A percentile compares a stretch with the other conserved stretches of the same genome.
These are phyloP conservation scores for Phytophthora fragariae DNA, from an alignment of 352 stramenopile genomes.

Conservation along the genomic window DNA sequence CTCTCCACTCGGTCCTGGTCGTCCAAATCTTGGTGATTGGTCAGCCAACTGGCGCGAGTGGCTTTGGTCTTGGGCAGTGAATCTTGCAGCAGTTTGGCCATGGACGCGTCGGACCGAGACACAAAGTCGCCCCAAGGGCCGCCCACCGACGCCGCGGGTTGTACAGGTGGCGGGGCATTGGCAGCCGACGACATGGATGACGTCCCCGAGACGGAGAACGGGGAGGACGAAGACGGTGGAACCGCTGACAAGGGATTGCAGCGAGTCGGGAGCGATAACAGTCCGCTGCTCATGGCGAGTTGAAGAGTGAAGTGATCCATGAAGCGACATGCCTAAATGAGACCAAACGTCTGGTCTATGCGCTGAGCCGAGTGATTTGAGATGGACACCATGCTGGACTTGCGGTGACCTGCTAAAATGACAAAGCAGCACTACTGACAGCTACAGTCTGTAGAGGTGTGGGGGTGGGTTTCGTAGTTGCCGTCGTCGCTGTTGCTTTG, in stretches of 20 bases:
- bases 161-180: background rate
- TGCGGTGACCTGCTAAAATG: background rate
- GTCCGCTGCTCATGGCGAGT: background rate
- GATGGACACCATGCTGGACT: constrained; percentile 1
- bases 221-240: constrained; percentile 6
- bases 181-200: constrained; percentile 15
- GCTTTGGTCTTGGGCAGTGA: constrained; percentile 45
- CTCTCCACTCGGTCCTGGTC: constrained; percentile 23
- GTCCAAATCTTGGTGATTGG: constrained; percentile 41
- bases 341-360: constrained; percentile 1
- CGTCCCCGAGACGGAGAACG: constrained; percentile 2
- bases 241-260: constrained; percentile 6
- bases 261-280: constrained; percentile 1
- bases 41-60: constrained; percentile 37
- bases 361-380: background rate
- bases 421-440: background rate
- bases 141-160: constrained; percentile 20
- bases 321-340: constrained; percentile 8
- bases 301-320: constrained; percentile 4
- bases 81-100: constrained; percentile 47
- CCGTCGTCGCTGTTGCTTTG: background rate
- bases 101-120: constrained; percentile 44
- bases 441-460: background rate
- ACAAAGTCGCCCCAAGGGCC: constrained; percentile 45
- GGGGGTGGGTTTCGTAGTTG: background rate